Evolutionary conservation across 2,329 filamentous ascomycete species (phyloP).

Genomic region (Tolypocladium amazonense): DNA sequence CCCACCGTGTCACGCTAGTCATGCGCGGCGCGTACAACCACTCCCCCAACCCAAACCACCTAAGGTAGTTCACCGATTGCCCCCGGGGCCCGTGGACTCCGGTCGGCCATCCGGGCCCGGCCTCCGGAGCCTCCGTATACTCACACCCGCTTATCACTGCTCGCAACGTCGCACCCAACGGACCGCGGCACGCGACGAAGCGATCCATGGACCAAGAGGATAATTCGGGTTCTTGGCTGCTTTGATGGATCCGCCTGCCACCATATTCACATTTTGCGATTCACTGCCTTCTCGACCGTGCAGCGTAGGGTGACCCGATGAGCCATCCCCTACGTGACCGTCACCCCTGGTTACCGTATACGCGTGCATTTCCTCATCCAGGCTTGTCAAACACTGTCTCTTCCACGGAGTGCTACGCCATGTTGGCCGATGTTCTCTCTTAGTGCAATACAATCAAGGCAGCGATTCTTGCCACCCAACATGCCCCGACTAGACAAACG

Average conservation of each 20-base stretch:
- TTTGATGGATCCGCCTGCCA: not conserved
- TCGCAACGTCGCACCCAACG: not conserved
- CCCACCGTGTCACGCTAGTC: not conserved
- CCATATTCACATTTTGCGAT: not conserved
- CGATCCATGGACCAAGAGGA: not conserved
- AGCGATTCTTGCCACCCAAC: not conserved
- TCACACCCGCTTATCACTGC: not conserved
- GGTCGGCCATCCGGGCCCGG: not conserved
- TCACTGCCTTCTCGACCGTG: not conserved
- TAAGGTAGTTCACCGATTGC: not conserved
- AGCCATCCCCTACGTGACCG: too few relatives aligned
- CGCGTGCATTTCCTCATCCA: too few relatives aligned
- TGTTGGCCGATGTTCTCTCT: not conserved
- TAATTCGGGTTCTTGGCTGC: not conserved
- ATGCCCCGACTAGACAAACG: not conserved
- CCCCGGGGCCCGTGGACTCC: constrained; percentile 6
- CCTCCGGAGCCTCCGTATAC: not conserved
- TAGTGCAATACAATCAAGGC: not conserved
- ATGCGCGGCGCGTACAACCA: not conserved
- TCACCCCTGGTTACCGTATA: too few relatives aligned
- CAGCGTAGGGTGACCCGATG: not conserved
- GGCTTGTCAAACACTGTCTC: not conserved
- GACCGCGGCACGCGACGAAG: not conserved
- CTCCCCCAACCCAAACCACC: not conserved
- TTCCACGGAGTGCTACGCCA: not conserved